Base-by-base conservation (phyloP, 2,329 filamentous ascomycete species). In the Byssothecium circinans region DNA sequence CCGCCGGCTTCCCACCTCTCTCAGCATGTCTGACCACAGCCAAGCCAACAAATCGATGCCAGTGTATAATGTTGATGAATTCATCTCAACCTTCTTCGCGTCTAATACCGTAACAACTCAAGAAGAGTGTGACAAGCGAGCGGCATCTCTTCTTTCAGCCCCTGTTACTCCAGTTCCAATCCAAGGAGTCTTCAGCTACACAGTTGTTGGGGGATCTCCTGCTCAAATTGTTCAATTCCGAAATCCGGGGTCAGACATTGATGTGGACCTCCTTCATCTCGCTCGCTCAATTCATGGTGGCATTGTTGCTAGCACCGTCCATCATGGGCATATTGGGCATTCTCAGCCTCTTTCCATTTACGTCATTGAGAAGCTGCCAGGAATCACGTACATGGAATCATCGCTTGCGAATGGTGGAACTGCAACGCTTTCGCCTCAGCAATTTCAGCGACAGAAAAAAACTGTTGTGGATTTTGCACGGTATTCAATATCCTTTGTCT, bases 401-500 rank as follows among this genome's bases (percentile, higher is more conserved):
- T 67, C 53, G 63, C 68, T 47, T 35, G n/a, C 29, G 27, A 35
- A 41, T 47, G 36, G 37, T 23, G 27, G 20, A 29, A 33, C 38
- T 35, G 44, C 36, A 25, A 29, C 19, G 36, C 10, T 23, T 25
- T 72, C 68, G 1, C 47, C 46, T 1, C 52, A 69, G 45, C 66
- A 65, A 41, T 63, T 62, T 42, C 42, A 43, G n/a, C 68, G 64
- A 53, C 65, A 71, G 5, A 64, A 64, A 56, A 74, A 58, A 45
- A 56, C 74, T 15, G 64, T 75, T 7, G 37, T 17, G 2, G 71
- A 74, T 47, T 57, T 71, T 12, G 69, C 67, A 25, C 59, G 44
- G 60, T 66, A 47, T 22, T 17, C 60, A 35, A 30, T 46, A 45
- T 50, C 43, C 36, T 37, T 29, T 46, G 23, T 8, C 56, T 29